phyloP scores from a whole-genome alignment of 225 moss, liverwort and hornwort genomes.

The Polytrichum formosum region DNA sequence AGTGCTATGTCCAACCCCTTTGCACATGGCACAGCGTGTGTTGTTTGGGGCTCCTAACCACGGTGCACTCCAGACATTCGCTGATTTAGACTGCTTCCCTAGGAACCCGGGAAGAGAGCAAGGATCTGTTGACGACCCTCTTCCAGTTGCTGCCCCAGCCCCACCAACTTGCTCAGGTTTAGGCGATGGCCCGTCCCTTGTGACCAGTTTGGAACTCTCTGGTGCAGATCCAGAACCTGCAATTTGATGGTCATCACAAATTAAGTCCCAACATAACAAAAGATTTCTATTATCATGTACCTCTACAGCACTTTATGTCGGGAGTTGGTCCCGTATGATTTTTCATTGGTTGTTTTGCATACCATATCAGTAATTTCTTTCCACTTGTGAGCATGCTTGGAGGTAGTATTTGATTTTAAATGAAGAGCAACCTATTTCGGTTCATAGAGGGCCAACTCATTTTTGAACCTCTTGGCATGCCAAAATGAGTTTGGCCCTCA shows the following conservation, averaged over 20 bases:
- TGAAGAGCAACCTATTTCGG: too few relatives aligned
- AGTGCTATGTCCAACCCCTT: constrained; percentile 60
- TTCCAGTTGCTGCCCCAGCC: constrained; percentile 20
- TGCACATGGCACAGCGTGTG: constrained; percentile 67
- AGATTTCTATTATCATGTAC: too few relatives aligned
- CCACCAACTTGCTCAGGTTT: constrained; percentile 29
- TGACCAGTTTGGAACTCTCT: constrained; percentile 33
- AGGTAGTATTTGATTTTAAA: too few relatives aligned
- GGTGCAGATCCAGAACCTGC: constrained; percentile 32
- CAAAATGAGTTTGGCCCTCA: too few relatives aligned
- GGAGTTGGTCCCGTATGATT: too few relatives aligned
- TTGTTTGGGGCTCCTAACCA: constrained; percentile 49
- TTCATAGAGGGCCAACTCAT: too few relatives aligned
- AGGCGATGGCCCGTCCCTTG: constrained; percentile 36
- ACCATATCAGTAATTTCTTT: too few relatives aligned
- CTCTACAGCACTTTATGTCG: too few relatives aligned
- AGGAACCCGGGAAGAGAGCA: constrained; percentile 18
- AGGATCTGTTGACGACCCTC: constrained; percentile 25
- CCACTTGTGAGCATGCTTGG: too few relatives aligned
- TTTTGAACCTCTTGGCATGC: too few relatives aligned
- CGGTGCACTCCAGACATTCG: constrained; percentile 44
- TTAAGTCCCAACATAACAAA: too few relatives aligned
- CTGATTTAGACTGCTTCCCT: constrained; percentile 32
- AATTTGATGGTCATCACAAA: constrained; percentile 4
- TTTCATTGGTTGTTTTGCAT: too few relatives aligned